phyloP scores from a whole-genome alignment of 805 yeast species.

The Metschnikowia borealis region DNA sequence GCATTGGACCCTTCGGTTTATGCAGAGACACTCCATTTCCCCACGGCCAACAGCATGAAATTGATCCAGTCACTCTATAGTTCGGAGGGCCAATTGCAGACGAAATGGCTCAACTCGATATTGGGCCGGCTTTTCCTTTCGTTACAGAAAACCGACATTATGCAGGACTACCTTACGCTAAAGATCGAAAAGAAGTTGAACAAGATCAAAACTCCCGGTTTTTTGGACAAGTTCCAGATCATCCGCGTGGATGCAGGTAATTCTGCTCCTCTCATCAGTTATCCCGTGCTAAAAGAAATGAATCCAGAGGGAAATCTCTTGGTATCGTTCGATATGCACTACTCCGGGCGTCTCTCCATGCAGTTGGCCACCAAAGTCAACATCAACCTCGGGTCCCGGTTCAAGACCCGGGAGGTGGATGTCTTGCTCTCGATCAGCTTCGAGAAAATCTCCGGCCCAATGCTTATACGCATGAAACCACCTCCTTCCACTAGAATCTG shows the following conservation, averaged over 20 bases:
- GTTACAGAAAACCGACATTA: slow-evolving; percentile 63
- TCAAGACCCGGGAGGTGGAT: slow-evolving; percentile 72
- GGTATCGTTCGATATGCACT: slow-evolving; percentile 57
- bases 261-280: slow-evolving; percentile 75
- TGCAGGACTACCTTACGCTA: slow-evolving; percentile 53
- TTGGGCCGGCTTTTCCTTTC: slow-evolving; percentile 79
- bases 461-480: slow-evolving; percentile 68
- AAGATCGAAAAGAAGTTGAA: slow-evolving; percentile 69
- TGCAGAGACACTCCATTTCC: slow-evolving; percentile 72
- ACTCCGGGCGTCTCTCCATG: slow-evolving; percentile 71
- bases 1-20: slow-evolving; percentile 46
- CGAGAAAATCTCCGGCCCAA: slow-evolving; percentile 66
- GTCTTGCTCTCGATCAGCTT: slow-evolving; percentile 67
- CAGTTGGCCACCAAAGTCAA: slow-evolving; percentile 79
- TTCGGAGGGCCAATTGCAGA: slow-evolving; percentile 74
- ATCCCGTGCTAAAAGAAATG: slow-evolving; percentile 63
- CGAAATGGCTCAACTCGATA: slow-evolving; percentile 88
- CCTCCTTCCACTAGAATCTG: slow-evolving; percentile 90
- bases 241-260: slow-evolving; percentile 70
- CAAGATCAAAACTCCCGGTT: slow-evolving; percentile 82
- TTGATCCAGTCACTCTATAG: slow-evolving; percentile 76
- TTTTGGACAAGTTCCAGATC: slow-evolving; percentile 77
- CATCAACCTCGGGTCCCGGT: slow-evolving; percentile 69
- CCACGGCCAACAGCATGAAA: slow-evolving; percentile 65
- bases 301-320: slow-evolving; percentile 77